A percentile compares a stretch with the other conserved stretches of the same genome.
These are phyloP conservation scores for Hypoxylon sp. DNA, from an alignment of 2,329 filamentous ascomycete species.

Conservation along the genomic window DNA sequence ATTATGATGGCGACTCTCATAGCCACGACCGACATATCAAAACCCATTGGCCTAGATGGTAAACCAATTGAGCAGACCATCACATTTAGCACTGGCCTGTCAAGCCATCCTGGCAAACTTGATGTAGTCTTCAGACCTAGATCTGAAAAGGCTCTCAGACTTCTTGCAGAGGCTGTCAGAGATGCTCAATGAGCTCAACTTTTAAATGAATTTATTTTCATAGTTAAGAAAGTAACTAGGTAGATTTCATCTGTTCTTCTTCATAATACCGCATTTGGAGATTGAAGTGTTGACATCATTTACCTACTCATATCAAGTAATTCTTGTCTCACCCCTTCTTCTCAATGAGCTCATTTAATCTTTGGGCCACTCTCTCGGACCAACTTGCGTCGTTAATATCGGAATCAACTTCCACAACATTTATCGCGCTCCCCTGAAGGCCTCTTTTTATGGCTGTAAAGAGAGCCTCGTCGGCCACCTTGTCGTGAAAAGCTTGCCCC, in stretches of 20 bases:
- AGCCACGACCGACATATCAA: constrained; percentile 42
- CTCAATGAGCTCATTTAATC: constrained; percentile 44
- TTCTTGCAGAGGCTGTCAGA: constrained; percentile 31
- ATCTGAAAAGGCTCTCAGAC: constrained; percentile 36
- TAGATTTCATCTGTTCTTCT: too few species aligned
- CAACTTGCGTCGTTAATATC: constrained; percentile 66
- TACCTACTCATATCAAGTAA: not conserved
- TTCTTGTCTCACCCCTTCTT: constrained; percentile 3
- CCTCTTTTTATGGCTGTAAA: constrained; percentile 68
- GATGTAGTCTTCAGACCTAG: constrained; percentile 41
- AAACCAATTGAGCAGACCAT: constrained; percentile 40
- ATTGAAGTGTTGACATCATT: not conserved
- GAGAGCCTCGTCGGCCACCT: constrained; percentile 61
- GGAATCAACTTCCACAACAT: constrained; percentile 64
- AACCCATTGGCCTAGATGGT: constrained; percentile 37
- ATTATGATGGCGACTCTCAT: constrained; percentile 43
- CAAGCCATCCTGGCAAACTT: constrained; percentile 41
- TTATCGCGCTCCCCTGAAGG: constrained; percentile 64
- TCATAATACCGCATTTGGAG: not conserved
- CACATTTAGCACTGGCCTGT: constrained; percentile 41
- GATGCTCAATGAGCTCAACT: constrained; percentile 24
- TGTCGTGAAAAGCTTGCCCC: constrained; percentile 68
- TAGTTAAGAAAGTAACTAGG: not conserved
- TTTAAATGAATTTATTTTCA: not conserved
- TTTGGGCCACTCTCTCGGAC: constrained; percentile 46